phyloP scores from a whole-genome alignment of 1,284 basidiomycete genomes.

The Naganishia sp. region DNA sequence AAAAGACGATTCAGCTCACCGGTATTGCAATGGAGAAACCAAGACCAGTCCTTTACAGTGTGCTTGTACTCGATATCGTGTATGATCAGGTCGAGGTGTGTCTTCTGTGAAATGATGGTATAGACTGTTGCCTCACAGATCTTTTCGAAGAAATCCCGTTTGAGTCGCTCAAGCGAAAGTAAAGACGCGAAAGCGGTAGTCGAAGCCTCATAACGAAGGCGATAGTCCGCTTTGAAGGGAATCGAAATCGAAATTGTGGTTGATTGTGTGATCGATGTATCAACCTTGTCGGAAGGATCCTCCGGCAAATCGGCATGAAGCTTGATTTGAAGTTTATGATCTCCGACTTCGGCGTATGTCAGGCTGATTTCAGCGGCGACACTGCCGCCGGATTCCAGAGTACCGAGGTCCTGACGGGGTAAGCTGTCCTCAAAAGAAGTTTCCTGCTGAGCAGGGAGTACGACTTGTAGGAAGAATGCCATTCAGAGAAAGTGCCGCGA shows the following conservation, averaged over 20 bases:
- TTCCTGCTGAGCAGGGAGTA: not conserved
- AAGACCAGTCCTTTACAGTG: not conserved
- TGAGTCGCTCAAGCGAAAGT: constrained; percentile 13
- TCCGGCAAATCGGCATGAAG: constrained; percentile 15
- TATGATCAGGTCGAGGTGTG: constrained; percentile 7
- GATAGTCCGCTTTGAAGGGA: constrained; percentile 12
- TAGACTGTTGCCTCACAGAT: constrained; percentile 19
- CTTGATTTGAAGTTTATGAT: constrained; percentile 31
- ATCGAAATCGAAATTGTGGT: constrained; percentile 22
- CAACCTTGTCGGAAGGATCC: constrained; percentile 17
- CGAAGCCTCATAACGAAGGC: constrained; percentile 8
- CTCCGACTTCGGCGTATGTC: constrained; percentile 23
- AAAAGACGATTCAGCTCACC: not conserved
- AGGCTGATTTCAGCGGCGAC: constrained; percentile 24
- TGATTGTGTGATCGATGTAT: not conserved
- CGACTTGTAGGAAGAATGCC: not conserved
- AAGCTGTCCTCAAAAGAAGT: not conserved
- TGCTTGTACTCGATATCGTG: constrained; percentile 16
- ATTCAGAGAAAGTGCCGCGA: constrained; percentile 31
- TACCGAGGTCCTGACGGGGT: constrained; percentile 7
- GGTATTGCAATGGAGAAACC: not conserved
- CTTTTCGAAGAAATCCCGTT: constrained; percentile 26
- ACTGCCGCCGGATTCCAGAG: not conserved
- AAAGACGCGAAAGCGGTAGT: constrained; percentile 2
- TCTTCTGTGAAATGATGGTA: constrained; percentile 13